A percentile compares a stretch with the other conserved stretches of the same genome.
Conservation (phyloP, 768 basidiomycete species). For the Termitomyces sp. region DNA sequence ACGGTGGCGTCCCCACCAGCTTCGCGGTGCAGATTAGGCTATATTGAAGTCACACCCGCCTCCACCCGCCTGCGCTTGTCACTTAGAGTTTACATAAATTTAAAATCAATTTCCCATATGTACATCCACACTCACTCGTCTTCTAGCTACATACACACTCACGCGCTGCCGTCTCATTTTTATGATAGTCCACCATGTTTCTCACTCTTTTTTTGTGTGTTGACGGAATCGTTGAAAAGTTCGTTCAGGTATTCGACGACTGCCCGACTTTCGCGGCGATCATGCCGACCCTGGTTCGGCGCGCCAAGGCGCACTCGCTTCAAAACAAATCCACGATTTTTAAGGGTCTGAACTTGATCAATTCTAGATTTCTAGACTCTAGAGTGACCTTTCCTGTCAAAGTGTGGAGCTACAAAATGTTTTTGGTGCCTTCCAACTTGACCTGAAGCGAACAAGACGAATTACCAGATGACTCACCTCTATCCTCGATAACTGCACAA, state of each 20-base stretch:
- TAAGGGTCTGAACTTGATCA: neutral
- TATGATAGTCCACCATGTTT: neutral
- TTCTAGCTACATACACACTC: neutral
- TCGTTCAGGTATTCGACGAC: neutral
- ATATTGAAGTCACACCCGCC: slow-evolving; percentile 12
- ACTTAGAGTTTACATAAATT: neutral
- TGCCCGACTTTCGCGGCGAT: neutral
- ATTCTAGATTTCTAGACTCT: neutral
- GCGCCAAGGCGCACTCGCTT: neutral
- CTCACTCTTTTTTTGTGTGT: neutral
- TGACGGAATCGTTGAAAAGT: neutral
- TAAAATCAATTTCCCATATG: neutral
- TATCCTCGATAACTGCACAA: neutral
- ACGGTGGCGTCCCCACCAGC: slow-evolving; percentile 4
- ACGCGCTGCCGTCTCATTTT: neutral
- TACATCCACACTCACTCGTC: neutral
- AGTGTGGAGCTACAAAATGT: neutral
- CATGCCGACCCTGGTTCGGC: slow-evolving; percentile 3
- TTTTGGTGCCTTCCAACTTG: neutral
- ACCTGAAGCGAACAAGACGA: slow-evolving; percentile 2
- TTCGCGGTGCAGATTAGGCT: slow-evolving; percentile 11
- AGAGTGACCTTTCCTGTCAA: neutral
- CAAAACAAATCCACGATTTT: neutral
- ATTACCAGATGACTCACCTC: neutral
- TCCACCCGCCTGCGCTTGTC: neutral